These are phyloP conservation scores for Luffa aegyptiaca DNA, from an alignment of 306 rosid genomes.

Conservation along the genomic window DNA sequence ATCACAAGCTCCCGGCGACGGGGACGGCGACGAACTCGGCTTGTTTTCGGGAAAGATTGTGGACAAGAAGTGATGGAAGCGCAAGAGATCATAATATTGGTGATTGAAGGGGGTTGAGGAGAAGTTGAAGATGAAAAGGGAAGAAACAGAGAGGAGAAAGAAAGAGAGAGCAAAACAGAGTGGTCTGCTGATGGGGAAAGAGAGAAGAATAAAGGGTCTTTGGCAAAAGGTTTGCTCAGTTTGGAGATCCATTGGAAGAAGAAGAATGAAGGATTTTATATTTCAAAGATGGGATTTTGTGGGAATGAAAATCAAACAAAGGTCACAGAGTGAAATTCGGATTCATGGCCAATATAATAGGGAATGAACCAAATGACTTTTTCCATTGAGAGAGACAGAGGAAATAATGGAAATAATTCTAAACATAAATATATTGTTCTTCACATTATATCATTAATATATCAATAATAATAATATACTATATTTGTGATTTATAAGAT, in stretches of 20 bases:
- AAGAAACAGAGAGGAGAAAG: slow-evolving; percentile 18
- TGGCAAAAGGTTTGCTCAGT: not conserved
- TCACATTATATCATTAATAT: not conserved
- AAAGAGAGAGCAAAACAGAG: slow-evolving; percentile 29
- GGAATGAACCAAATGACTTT: not conserved
- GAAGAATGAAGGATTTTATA: slow-evolving; percentile 2
- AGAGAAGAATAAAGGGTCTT: slow-evolving; percentile 1
- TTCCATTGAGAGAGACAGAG: not conserved
- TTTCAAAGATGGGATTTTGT: not conserved
- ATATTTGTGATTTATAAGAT: not conserved
- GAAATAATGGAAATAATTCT: not conserved
- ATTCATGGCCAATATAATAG: not conserved
- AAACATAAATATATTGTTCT: not conserved
- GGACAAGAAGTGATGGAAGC: not conserved
- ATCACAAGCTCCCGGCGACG: slow-evolving; percentile 24
- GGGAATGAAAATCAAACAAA: not conserved
- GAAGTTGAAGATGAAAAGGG: not conserved
- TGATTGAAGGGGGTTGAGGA: not conserved
- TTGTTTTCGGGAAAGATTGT: not conserved
- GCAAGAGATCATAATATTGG: not conserved
- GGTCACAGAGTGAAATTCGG: not conserved
- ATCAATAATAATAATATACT: too few relatives aligned
- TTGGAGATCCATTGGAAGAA: slow-evolving; percentile 46
- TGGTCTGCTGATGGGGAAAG: slow-evolving; percentile 26
- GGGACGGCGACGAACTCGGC: not conserved